phyloP scores from a whole-genome alignment of 2,329 filamentous ascomycete species.

The Tolypocladium ophioglossoides region DNA sequence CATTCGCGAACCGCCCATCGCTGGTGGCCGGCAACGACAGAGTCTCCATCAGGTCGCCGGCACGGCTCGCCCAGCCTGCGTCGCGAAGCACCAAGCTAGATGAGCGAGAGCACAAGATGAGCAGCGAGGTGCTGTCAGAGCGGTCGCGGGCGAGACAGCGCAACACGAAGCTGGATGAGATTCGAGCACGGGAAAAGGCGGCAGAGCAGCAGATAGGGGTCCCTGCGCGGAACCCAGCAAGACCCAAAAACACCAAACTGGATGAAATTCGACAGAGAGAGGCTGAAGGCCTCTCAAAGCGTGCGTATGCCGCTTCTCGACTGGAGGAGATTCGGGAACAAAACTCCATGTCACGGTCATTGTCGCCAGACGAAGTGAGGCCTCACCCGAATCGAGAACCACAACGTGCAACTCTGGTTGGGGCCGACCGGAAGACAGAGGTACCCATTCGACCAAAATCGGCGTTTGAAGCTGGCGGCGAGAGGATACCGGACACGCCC shows the following conservation, averaged over 20 bases:
- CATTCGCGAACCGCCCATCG: slow-evolving; percentile 22
- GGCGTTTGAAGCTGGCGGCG: slow-evolving; percentile 17
- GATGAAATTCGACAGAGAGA: slow-evolving; percentile 38
- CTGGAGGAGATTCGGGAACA: slow-evolving; percentile 42
- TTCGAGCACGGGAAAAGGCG: slow-evolving; percentile 20
- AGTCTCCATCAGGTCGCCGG: slow-evolving; percentile 17
- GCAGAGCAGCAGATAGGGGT: slow-evolving; percentile 21
- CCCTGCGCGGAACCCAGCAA: slow-evolving; percentile 16
- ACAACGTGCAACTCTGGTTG: background rate
- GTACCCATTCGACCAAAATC: slow-evolving; percentile 9
- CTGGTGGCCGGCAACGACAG: slow-evolving; percentile 19
- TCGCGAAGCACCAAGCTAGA: slow-evolving; percentile 33
- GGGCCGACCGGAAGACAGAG: background rate
- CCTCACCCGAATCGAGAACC: slow-evolving; percentile 15
- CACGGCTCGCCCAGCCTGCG: slow-evolving; percentile 15
- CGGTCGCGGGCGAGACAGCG: slow-evolving; percentile 8
- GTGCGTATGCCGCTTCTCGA: slow-evolving; percentile 35
- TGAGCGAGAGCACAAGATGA: slow-evolving; percentile 29
- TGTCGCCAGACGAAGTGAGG: slow-evolving; percentile 28
- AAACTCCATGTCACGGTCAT: slow-evolving; percentile 33
- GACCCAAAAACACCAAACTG: slow-evolving; percentile 31
- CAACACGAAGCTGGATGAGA: slow-evolving; percentile 25
- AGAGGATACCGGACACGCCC: slow-evolving; percentile 27
- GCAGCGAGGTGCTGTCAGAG: slow-evolving; percentile 11
- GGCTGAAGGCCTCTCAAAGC: slow-evolving; percentile 31